Percentiles rank a stretch among this genome's conserved stretches.
These are phyloP conservation scores for Thecaphora thlaspeos DNA, from an alignment of 1,284 basidiomycete genomes.

Conservation along the genomic window DNA sequence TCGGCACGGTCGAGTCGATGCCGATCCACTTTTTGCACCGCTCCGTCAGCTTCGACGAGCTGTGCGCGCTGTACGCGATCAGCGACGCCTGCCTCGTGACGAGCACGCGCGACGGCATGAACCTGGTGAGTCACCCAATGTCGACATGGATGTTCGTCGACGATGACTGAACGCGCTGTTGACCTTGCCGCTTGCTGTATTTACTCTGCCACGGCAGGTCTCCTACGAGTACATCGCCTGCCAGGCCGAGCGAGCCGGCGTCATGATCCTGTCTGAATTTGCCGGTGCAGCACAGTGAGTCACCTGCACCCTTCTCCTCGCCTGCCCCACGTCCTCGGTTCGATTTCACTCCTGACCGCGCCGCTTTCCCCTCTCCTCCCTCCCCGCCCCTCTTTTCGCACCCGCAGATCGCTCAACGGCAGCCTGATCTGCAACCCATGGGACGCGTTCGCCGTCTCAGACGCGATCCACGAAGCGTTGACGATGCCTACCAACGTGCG, in stretches of 20 bases:
- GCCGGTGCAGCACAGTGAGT: constrained; percentile 88
- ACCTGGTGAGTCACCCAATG: constrained; percentile 68
- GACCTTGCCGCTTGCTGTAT: not conserved
- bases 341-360: not conserved
- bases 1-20: constrained; percentile 98
- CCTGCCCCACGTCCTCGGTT: not conserved
- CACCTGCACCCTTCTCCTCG: not conserved
- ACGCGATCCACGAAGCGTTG: constrained; percentile 90
- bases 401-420: constrained; percentile 57
- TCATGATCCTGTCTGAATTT: constrained; percentile 97
- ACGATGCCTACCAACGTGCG: constrained; percentile 79
- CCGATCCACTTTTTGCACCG: constrained; percentile 94
- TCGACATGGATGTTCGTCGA: not conserved
- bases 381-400: not conserved
- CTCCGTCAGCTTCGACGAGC: constrained; percentile 85
- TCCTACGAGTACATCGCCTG: constrained; percentile 98
- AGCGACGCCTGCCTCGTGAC: constrained; percentile 95
- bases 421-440: constrained; percentile 58
- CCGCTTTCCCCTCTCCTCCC: not conserved
- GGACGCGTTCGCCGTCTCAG: constrained; percentile 79
- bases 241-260: constrained; percentile 85
- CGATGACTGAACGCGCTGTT: not conserved
- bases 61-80: constrained; percentile 92
- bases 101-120: constrained; percentile 96
- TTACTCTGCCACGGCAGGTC: constrained; percentile 65